A percentile compares a stretch with the other conserved stretches of the same genome.
Conservation (phyloP, 306 rosid species). For the Lablab purpureus region DNA sequence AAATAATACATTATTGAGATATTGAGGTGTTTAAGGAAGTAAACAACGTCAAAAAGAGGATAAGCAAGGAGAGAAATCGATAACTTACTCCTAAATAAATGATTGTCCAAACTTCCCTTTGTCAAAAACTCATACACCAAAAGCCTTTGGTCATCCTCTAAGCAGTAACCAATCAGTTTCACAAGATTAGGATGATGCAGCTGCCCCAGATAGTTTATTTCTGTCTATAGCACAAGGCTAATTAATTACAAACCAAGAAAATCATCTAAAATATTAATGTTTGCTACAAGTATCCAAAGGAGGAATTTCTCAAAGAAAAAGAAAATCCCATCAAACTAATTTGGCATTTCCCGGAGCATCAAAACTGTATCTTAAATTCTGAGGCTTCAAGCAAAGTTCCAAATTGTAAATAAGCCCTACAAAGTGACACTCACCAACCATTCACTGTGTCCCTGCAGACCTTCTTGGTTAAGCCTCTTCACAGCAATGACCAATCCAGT, state of each 20-base stretch:
- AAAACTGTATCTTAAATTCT: constrained; percentile 19
- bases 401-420: constrained; percentile 3
- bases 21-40: constrained; percentile 11
- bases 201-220: constrained; percentile 93
- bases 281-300: constrained; percentile 21
- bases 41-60: constrained; percentile 5
- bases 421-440: constrained; percentile 88
- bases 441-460: constrained; percentile 95
- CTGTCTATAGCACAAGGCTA: constrained; percentile 67
- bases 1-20: constrained; percentile 33
- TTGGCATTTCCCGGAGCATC: constrained; percentile 21
- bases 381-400: constrained; percentile 26
- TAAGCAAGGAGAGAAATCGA: constrained; percentile 38
- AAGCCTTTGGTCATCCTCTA: constrained; percentile 94
- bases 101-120: constrained; percentile 93
- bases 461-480: constrained; percentile 95
- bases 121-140: constrained; percentile 92
- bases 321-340: constrained; percentile 7
- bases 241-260: constrained; percentile 31
- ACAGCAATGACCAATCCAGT: constrained; percentile 91
- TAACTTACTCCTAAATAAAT: constrained; percentile 90
- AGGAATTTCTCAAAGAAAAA: constrained; percentile 15
- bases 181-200: constrained; percentile 94
- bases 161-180: constrained; percentile 90
- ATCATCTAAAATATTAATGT: constrained; percentile 26